phyloP scores from a whole-genome alignment of 805 yeast genomes.

The Yamadazyma sp. region DNA sequence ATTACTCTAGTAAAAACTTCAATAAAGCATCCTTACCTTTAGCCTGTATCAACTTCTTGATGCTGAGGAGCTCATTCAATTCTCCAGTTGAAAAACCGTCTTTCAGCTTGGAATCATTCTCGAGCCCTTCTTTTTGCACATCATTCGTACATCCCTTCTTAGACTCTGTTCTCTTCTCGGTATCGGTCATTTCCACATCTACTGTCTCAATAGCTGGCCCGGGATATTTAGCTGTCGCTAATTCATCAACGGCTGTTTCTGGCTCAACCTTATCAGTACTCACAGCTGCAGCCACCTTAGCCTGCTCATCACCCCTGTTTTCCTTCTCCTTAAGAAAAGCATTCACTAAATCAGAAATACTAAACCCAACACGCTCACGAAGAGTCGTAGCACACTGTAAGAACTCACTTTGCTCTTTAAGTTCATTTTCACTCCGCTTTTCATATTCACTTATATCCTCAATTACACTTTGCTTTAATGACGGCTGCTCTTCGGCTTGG shows the following conservation, averaged over 20 bases:
- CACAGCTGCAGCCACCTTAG: too few species aligned
- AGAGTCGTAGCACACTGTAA: conserved; percentile 9
- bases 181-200: too few species aligned
- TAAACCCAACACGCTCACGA: conserved; percentile 20
- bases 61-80: conserved; percentile 50
- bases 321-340: conserved; percentile 29
- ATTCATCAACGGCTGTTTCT: too few species aligned
- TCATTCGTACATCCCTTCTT: too few species aligned
- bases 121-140: too few species aligned
- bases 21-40: conserved; percentile 71
- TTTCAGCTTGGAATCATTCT: too few species aligned
- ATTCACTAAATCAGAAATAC: conserved; percentile 49
- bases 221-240: too few species aligned
- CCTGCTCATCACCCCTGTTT: neutral
- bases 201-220: too few species aligned
- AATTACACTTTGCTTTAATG: conserved; percentile 11
- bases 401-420: conserved; percentile 10
- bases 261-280: too few species aligned
- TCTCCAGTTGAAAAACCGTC: too few species aligned
- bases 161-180: too few species aligned
- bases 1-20: conserved; percentile 47
- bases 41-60: conserved; percentile 59
- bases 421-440: conserved; percentile 8
- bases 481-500: neutral
- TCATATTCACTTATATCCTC: conserved; percentile 28